Conservation (phyloP, 106 monocot species). For the Gastrodia elata region DNA sequence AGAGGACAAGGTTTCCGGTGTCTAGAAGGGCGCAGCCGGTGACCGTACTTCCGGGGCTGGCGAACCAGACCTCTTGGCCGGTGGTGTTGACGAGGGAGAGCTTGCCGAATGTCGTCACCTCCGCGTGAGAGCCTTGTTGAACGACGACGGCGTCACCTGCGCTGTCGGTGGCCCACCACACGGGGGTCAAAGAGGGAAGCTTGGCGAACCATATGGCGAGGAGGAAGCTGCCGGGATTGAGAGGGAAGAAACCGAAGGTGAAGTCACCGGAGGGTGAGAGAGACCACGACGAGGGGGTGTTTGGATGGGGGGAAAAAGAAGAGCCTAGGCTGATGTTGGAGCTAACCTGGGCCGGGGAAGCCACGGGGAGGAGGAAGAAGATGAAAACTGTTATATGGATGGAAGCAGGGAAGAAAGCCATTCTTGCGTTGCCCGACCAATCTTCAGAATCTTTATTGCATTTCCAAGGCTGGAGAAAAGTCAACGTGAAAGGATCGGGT, state of each 20-base stretch:
- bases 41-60: neutral
- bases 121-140: neutral
- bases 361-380: neutral
- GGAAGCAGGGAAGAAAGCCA: neutral
- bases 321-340: neutral
- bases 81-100: neutral
- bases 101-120: slow-evolving; percentile 1
- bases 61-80: slow-evolving; percentile 12
- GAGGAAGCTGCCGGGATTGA: neutral
- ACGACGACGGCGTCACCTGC: neutral
- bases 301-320: neutral
- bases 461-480: too few species aligned
- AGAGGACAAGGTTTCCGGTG: slow-evolving; percentile 10
- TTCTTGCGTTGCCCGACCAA: too few species aligned
- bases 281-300: neutral
- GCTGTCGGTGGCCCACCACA: slow-evolving; percentile 7
- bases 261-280: slow-evolving; percentile 21
- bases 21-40: slow-evolving; percentile 4
- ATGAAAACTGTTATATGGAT: neutral
- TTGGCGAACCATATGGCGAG: slow-evolving; percentile 26
- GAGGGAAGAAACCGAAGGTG: slow-evolving; percentile 21
- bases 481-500: too few species aligned
- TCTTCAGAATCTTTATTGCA: too few species aligned
- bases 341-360: neutral
- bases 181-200: slow-evolving; percentile 9